Evolutionary conservation across 441 rosid species (phyloP), one percentile per base, ranked within the genome.

Genomic region (Pelargonium cotyledonis): DNA sequence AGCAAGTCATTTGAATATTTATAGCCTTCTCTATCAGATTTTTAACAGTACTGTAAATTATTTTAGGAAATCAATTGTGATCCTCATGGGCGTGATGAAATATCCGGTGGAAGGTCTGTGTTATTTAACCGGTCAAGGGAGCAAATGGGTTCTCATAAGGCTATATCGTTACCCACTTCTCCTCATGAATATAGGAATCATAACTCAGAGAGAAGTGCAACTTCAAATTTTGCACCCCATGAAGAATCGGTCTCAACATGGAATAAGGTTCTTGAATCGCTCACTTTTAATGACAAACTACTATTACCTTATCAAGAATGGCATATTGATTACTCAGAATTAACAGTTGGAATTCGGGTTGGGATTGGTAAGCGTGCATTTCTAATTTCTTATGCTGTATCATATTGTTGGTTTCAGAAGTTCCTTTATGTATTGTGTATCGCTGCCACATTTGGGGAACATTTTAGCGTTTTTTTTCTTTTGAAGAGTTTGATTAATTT

Each of bases 211-310:
- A 82, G 83, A 77, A 82, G 84, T 44, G 88, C 85, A 71, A 73
- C 84, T 64, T 80, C 86, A 44, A 78, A 81, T 68, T 83, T 76
- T 75, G 75, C 55, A 65, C 78, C 41, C 31, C 78, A 82, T 72
- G 80, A 89, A 65, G 91, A 85, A 70, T 26, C 84, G 75, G 84
- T 80, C 66, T 81, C 84, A 5, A 84, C 82, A 10, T 96, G 99
- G 99, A 88, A 87, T 77, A 88, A 81, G 84, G 86, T 96, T 76
- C 88, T 96, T 68, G 96, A 91, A 79, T 96, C 99, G 83, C 90
- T 86, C 47, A 76, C 85, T 91, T 92, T 89, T 82, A 82, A 87
- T 44, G 84, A 84, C 77, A 88, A 83, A 68, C 94, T 94, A 61
- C 78, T 91, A 58, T 77, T 96, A 72, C 87, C 97, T 51, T 96